phyloP scores from a whole-genome alignment of 2,329 filamentous ascomycete species.

The Aureobasidium sp. region DNA sequence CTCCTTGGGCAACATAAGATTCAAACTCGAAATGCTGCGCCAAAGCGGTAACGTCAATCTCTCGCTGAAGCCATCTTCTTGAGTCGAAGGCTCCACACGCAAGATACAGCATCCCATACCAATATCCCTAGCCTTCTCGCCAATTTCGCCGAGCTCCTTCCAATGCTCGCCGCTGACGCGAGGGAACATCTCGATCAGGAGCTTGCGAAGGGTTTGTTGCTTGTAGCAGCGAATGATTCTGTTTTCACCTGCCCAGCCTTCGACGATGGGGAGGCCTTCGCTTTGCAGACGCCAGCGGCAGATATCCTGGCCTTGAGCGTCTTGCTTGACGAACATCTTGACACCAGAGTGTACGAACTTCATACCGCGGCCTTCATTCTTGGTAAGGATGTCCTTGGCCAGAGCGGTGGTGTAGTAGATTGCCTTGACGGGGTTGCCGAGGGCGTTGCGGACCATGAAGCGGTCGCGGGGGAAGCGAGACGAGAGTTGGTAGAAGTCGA shows the following conservation, averaged over 20 bases:
- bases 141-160: conserved; percentile 77
- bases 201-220: conserved; percentile 69
- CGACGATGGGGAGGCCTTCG: conserved; percentile 84
- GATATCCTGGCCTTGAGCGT: conserved; percentile 76
- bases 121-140: conserved; percentile 69
- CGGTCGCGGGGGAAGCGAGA: conserved; percentile 78
- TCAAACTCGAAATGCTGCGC: conserved; percentile 86
- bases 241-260: conserved; percentile 77
- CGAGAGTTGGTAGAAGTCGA: conserved; percentile 77
- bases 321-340: conserved; percentile 99
- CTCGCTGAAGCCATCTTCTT: conserved; percentile 54
- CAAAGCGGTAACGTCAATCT: conserved; percentile 85
- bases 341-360: conserved; percentile 96
- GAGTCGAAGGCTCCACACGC: conserved; percentile 58
- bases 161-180: conserved; percentile 70
- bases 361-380: conserved; percentile 84
- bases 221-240: conserved; percentile 68
- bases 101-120: conserved; percentile 90
- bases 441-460: conserved; percentile 92
- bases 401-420: conserved; percentile 92
- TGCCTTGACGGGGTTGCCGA: conserved; percentile 80
- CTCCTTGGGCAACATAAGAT: conserved; percentile 97
- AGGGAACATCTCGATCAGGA: conserved; percentile 95
- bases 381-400: conserved; percentile 72
- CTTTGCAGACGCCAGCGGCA: conserved; percentile 94